Evolutionary conservation across 495 filamentous ascomycete genomes (phyloP), one percentile per base, ranked within the genome.

Genomic region (Podospora comata): DNA sequence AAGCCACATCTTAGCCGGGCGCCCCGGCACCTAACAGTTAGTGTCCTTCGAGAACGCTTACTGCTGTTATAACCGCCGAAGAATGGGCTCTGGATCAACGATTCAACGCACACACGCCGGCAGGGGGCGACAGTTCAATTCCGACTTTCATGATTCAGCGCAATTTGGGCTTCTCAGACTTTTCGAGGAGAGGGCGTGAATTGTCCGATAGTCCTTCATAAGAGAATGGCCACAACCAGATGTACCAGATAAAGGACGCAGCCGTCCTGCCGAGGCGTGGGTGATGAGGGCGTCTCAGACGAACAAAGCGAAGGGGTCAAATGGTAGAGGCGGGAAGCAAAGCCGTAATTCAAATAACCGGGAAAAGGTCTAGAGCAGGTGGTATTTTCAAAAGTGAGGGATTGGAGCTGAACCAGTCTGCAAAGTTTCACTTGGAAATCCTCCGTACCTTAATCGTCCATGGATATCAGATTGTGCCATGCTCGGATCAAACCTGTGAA

Each of bases 341-440:
- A 26, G n/a, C n/a, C 23, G 55, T 58, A 26, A 20, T 58, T 19
- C 23, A 11, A 58, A 20, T 58, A 26, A 19, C n/a, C 23, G n/a
- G n/a, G 18, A 18, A 58, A 58, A 56, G 11, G n/a, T 19, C n/a
- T 26, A 58, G 55, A 20, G 61, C 28, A 32, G n/a, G 32, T 63
- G n/a, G 30, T 58, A 58, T 58, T 58, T 62, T 63, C 15, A 16
- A 32, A 23, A 32, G 9, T 20, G 61, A 32, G 61, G 28, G 34
- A 39, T 34, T 28, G 30, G 7, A 32, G 61, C 30, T 63, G 61
- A 63, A 63, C 61, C 61, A 48, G 34, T 15, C 30, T 63, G 32
- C 18, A 20, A 32, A 63, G 61, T 63, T 63, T 63, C 61, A 63
- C 61, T 32, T 48, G 32, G 26, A 19, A 63, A 63, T 63, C 61